Percentiles rank a stretch among this genome's conserved stretches.
Evolutionary conservation across 805 yeast species (phyloP).

Genomic region (Saturnispora dispora): DNA sequence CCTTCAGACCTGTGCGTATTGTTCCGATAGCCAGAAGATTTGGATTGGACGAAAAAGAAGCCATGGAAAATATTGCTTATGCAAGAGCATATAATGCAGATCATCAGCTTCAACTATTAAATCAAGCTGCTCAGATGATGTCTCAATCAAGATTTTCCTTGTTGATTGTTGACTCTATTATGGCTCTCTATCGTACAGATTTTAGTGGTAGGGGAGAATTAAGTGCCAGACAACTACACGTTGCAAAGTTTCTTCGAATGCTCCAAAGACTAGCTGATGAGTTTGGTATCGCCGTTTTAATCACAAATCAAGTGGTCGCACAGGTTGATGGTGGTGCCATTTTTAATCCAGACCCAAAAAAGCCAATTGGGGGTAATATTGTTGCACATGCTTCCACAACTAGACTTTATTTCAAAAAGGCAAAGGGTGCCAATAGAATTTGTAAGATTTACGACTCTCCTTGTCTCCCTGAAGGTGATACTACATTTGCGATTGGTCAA

Average conservation of each 20-base stretch:
- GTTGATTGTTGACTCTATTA: conserved; percentile 90
- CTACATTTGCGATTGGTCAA: conserved; percentile 90
- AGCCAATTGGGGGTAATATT: conserved; percentile 97
- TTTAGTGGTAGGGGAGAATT: conserved; percentile 93
- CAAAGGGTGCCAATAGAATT: conserved; percentile 83
- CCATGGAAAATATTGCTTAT: conserved; percentile 93
- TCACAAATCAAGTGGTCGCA: conserved; percentile 94
- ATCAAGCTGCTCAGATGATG: conserved; percentile 94
- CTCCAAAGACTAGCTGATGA: conserved; percentile 93
- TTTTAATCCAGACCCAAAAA: conserved; percentile 94
- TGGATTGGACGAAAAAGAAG: conserved; percentile 86
- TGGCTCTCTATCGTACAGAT: conserved; percentile 94
- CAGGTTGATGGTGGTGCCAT: conserved; percentile 87
- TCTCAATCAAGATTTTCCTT: conserved; percentile 84
- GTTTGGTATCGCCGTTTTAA: conserved; percentile 93
- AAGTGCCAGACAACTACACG: conserved; percentile 88
- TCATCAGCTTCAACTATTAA: conserved; percentile 79
- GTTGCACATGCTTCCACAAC: conserved; percentile 97
- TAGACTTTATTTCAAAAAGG: conserved; percentile 80
- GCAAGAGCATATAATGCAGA: conserved; percentile 97
- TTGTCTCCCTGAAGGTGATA: conserved; percentile 90
- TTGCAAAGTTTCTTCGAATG: conserved; percentile 86
- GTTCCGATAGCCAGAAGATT: conserved; percentile 86
- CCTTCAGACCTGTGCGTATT: conserved; percentile 86
- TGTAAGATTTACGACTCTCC: conserved; percentile 96